Base-by-base conservation (phyloP, 805 yeast genomes). In the Metschnikowia matae region DNA sequence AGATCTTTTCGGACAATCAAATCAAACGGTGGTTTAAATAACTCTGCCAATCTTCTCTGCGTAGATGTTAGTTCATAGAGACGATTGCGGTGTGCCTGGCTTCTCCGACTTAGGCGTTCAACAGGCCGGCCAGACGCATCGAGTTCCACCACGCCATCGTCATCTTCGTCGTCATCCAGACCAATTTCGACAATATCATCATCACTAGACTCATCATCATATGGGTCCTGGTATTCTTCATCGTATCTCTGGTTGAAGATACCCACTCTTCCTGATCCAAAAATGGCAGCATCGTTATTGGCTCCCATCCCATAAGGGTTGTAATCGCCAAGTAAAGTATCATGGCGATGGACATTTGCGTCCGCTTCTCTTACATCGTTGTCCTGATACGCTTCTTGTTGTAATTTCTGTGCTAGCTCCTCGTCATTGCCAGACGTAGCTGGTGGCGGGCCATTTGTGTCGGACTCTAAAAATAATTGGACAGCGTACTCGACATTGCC, bases 1-100 rank as follows among this genome's bases (percentile, higher is more conserved):
- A 94, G 65, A 48, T 80, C 81, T 15, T 82, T 55, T 56, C 78
- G 82, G 18, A 83, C 75, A 61, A 94, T 89, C 33, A 94, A 70
- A 58, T 92, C 97, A 71, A 89, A 92, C 0, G 99, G 99, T 0
- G 99, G 98, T 54, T 92, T 77, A 67, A 92, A 94, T 29, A 94
- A 73, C 54, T 78, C 78, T 4, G 96, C 97, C 44, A 94, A 71
- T 46, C 95, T 74, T 55, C 82, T 75, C 67, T 81, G 89, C 45
- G 76, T 81, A 17, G 81, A 54, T 71, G 71, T 52, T 46, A 82
- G 67, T 44, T 73, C 75, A 75, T 49, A 62, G 48, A 53, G 34
- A 15, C 58, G 48, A 32, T 40, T 46, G 13, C 48, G 36, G 14
- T 51, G 53, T 11, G 50, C 48, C 13, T 50, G 49, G 35, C 48